These are phyloP conservation scores for Boletales sp. DNA, from an alignment of 768 basidiomycete species.

Conservation along the genomic window DNA sequence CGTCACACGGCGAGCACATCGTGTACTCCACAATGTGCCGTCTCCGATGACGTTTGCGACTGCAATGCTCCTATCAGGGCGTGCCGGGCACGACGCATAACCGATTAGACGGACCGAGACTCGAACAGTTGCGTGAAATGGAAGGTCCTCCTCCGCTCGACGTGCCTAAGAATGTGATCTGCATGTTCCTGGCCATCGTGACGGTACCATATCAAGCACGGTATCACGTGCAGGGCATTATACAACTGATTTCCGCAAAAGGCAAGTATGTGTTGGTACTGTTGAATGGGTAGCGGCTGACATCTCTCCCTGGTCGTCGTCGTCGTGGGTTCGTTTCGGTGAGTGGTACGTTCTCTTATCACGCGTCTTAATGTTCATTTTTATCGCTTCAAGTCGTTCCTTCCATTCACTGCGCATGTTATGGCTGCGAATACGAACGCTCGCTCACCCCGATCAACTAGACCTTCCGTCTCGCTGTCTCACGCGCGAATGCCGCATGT, in stretches of 20 bases:
- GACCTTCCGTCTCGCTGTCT: neutral
- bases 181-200: slow-evolving; percentile 41
- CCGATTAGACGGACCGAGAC: slow-evolving; percentile 36
- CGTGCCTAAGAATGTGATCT: slow-evolving; percentile 72
- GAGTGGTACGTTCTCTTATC: slow-evolving; percentile 1
- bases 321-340: slow-evolving; percentile 11
- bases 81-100: neutral
- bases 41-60: slow-evolving; percentile 55
- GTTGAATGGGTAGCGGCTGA: slow-evolving; percentile 20
- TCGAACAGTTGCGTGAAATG: slow-evolving; percentile 71
- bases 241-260: slow-evolving; percentile 15
- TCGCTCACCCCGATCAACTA: slow-evolving; percentile 15
- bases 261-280: slow-evolving; percentile 10
- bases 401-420: neutral
- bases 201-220: neutral
- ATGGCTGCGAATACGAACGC: slow-evolving; percentile 2
- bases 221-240: slow-evolving; percentile 14
- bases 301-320: slow-evolving; percentile 1
- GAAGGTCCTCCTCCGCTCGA: slow-evolving; percentile 75
- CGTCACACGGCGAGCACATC: neutral
- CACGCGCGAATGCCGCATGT: slow-evolving; percentile 42
- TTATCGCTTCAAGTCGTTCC: slow-evolving; percentile 12
- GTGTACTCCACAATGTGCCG: slow-evolving; percentile 66
- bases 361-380: neutral
- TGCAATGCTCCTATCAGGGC: slow-evolving; percentile 8